Percentiles rank a stretch among this genome's conserved stretches.
These are phyloP conservation scores for Nothomitra cinnamomea DNA, from an alignment of 2,329 filamentous ascomycete species.

Conservation along the genomic window DNA sequence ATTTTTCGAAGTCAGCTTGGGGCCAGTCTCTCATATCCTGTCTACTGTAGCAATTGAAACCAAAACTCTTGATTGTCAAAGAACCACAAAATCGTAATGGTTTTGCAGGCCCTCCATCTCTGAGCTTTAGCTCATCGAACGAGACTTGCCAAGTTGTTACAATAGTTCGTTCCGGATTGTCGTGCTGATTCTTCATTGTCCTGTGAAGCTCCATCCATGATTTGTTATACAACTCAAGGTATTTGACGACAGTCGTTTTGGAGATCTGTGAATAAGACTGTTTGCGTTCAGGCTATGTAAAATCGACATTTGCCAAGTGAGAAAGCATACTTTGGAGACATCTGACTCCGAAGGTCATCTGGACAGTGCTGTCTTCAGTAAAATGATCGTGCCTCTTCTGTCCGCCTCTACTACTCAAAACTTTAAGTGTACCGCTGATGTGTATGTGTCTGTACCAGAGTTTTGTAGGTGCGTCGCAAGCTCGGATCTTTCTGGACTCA, in stretches of 20 bases:
- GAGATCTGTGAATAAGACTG: too few relatives aligned
- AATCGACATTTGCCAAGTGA: too few relatives aligned
- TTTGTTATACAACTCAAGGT: background rate
- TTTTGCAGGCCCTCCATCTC: background rate
- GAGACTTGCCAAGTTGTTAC: background rate
- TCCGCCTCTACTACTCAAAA: too few relatives aligned
- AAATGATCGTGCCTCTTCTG: too few relatives aligned
- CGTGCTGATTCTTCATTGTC: background rate
- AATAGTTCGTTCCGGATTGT: background rate
- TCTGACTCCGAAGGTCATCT: too few relatives aligned
- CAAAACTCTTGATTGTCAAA: conserved; percentile 1
- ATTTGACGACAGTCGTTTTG: background rate
- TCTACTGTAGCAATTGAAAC: background rate
- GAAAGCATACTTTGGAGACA: too few relatives aligned
- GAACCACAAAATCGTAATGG: background rate
- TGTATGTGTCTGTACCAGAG: too few relatives aligned
- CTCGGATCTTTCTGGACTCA: too few relatives aligned
- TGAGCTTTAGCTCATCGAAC: background rate
- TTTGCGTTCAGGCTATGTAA: too few relatives aligned
- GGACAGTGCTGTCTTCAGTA: too few relatives aligned
- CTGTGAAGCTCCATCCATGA: background rate
- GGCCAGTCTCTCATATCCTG: background rate
- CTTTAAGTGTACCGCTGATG: too few relatives aligned
- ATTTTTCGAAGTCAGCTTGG: background rate
- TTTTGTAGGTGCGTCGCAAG: too few relatives aligned